Percentiles rank a stretch among this genome's conserved stretches.
Evolutionary conservation across 441 rosid species (phyloP).

Genomic region (Breynia disticha): DNA sequence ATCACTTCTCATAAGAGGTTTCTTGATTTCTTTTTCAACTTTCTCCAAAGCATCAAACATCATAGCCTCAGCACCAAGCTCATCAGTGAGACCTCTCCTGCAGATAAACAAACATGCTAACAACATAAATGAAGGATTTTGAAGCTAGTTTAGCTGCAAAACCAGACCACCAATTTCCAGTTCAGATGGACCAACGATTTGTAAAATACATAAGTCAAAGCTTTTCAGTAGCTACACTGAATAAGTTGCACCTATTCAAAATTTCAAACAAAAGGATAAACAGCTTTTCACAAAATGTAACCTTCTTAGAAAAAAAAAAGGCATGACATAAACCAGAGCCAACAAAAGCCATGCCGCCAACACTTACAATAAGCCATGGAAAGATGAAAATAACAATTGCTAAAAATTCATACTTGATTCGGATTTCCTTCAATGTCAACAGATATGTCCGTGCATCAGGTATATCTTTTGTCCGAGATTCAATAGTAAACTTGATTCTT

Average conservation of each 20-base stretch:
- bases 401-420: slow-evolving; percentile 41
- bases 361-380: not conserved
- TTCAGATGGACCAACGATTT: not conserved
- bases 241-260: not conserved
- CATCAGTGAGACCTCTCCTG: slow-evolving; percentile 81
- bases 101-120: slow-evolving; percentile 10
- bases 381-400: not conserved
- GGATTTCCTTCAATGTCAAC: slow-evolving; percentile 62
- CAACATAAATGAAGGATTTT: not conserved
- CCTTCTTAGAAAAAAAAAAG: too few species aligned
- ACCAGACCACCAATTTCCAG: not conserved
- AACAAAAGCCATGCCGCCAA: not conserved
- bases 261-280: too few species aligned
- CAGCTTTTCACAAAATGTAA: too few species aligned
- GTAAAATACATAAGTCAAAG: not conserved
- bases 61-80: slow-evolving; percentile 87
- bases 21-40: slow-evolving; percentile 82
- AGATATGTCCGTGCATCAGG: slow-evolving; percentile 85
- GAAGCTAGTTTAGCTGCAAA: not conserved
- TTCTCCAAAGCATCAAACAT: slow-evolving; percentile 94
- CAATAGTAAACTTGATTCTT: slow-evolving; percentile 56
- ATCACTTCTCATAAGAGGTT: slow-evolving; percentile 88
- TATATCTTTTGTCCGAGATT: slow-evolving; percentile 53
- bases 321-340: too few species aligned
- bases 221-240: not conserved